A percentile compares a stretch with the other conserved stretches of the same genome.
Conservation (phyloP, 2,329 filamentous ascomycete genomes). For the Aspergillus fijiensis region DNA sequence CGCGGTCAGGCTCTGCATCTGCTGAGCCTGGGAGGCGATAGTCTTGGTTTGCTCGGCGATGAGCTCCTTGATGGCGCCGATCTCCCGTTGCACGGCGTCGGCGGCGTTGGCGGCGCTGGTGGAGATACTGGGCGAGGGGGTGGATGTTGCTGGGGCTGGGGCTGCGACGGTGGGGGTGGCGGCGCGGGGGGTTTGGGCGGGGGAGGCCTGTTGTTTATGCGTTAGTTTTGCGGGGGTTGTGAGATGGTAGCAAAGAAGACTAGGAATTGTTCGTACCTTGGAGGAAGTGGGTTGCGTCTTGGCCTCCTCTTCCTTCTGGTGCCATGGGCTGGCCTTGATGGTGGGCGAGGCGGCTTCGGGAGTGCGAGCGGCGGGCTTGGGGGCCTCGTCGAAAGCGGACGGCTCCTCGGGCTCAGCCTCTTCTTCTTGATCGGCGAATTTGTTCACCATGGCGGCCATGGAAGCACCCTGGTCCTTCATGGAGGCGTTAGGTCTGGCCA, state of each 20-base stretch:
- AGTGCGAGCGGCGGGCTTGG: slow-evolving; percentile 60
- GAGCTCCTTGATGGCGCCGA: slow-evolving; percentile 74
- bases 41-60: slow-evolving; percentile 75
- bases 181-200: slow-evolving; percentile 17
- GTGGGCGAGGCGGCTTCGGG: slow-evolving; percentile 25
- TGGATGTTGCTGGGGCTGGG: slow-evolving; percentile 31
- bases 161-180: slow-evolving; percentile 40
- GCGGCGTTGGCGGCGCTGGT: slow-evolving; percentile 37
- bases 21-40: slow-evolving; percentile 72
- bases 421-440: slow-evolving; percentile 76
- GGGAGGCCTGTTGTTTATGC: slow-evolving; percentile 15
- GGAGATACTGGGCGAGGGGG: slow-evolving; percentile 20
- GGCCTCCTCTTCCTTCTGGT: slow-evolving; percentile 28
- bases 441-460: slow-evolving; percentile 80
- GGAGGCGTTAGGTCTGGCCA: slow-evolving; percentile 59
- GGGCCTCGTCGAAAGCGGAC: slow-evolving; percentile 83
- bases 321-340: slow-evolving; percentile 31
- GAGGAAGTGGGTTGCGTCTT: slow-evolving; percentile 27
- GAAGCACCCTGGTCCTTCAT: slow-evolving; percentile 84
- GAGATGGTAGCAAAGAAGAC: background rate
- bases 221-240: background rate
- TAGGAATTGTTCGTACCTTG: slow-evolving; percentile 19
- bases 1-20: slow-evolving; percentile 66
- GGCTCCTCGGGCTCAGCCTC: slow-evolving; percentile 60
- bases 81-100: slow-evolving; percentile 61